phyloP scores from a whole-genome alignment of 2,329 filamentous ascomycete species.

The Cladophialophora carrionii region DNA sequence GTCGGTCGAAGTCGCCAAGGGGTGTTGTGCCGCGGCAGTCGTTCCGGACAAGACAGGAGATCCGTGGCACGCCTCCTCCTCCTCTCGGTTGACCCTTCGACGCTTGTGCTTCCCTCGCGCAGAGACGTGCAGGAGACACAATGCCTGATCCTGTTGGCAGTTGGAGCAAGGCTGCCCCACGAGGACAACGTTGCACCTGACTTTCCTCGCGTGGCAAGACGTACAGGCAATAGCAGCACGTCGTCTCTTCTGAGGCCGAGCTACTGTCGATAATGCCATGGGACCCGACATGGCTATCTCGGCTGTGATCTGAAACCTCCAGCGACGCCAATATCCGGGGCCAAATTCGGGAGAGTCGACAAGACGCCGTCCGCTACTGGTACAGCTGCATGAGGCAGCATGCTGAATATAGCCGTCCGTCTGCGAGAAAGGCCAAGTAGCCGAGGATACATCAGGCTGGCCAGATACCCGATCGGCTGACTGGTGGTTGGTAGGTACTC shows the following conservation, averaged over 20 bases:
- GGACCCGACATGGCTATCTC: neutral
- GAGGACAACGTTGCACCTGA: conserved; percentile 57
- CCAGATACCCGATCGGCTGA: neutral
- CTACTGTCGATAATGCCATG: neutral
- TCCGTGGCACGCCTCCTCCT: neutral
- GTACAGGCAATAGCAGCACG: conserved; percentile 57
- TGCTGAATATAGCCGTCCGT: neutral
- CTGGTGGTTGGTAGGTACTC: neutral
- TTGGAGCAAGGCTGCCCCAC: conserved; percentile 47
- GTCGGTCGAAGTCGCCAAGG: neutral
- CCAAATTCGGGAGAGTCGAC: neutral
- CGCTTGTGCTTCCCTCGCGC: conserved; percentile 25
- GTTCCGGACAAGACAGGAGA: neutral
- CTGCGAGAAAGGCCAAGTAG: neutral
- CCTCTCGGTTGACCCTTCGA: conserved; percentile 11
- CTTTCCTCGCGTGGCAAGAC: conserved; percentile 57
- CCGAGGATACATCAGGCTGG: neutral
- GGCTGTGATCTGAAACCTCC: neutral
- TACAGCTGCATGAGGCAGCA: neutral
- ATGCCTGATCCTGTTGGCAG: conserved; percentile 40
- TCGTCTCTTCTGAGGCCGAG: conserved; percentile 12
- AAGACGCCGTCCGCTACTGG: neutral
- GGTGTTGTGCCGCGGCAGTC: neutral
- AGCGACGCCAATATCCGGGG: neutral
- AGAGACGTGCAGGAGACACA: conserved; percentile 34